phyloP scores from a whole-genome alignment of 768 basidiomycete genomes.

The Rhodotorula diobovata region DNA sequence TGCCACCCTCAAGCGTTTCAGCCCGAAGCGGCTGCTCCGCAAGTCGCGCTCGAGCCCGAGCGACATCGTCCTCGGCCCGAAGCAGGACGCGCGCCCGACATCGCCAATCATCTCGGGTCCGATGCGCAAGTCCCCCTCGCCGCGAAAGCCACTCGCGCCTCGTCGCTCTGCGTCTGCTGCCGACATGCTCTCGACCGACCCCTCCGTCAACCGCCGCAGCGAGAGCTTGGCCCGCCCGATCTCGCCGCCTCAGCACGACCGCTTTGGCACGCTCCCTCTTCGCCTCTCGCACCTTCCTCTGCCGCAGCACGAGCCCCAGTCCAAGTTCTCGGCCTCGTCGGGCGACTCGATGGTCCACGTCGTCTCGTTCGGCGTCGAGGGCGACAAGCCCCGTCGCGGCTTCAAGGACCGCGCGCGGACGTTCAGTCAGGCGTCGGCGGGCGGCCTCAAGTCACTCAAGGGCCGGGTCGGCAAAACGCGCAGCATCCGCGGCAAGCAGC shows the following conservation, averaged over 20 bases:
- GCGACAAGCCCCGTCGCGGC: neutral
- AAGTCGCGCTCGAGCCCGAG: slow-evolving; percentile 11
- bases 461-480: neutral
- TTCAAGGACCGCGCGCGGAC: slow-evolving; percentile 16
- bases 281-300: neutral
- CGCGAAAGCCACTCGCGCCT: neutral
- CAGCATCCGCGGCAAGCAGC: slow-evolving; percentile 1
- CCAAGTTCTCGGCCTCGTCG: slow-evolving; percentile 33
- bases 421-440: slow-evolving; percentile 3
- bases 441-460: slow-evolving; percentile 10
- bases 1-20: neutral
- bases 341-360: slow-evolving; percentile 13
- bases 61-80: neutral
- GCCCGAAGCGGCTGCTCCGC: neutral
- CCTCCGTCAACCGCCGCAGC: neutral
- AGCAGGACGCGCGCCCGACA: neutral
- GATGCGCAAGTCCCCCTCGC: neutral
- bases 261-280: neutral
- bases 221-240: too few relatives aligned
- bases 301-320: slow-evolving; percentile 7
- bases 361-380: neutral
- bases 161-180: slow-evolving; percentile 1
- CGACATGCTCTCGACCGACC: neutral
- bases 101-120: neutral
- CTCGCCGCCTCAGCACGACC: neutral